Evolutionary conservation across 208 protist species (phyloP), one percentile per base, ranked within the genome.

Genomic region (Wallacemonas collosoma): DNA sequence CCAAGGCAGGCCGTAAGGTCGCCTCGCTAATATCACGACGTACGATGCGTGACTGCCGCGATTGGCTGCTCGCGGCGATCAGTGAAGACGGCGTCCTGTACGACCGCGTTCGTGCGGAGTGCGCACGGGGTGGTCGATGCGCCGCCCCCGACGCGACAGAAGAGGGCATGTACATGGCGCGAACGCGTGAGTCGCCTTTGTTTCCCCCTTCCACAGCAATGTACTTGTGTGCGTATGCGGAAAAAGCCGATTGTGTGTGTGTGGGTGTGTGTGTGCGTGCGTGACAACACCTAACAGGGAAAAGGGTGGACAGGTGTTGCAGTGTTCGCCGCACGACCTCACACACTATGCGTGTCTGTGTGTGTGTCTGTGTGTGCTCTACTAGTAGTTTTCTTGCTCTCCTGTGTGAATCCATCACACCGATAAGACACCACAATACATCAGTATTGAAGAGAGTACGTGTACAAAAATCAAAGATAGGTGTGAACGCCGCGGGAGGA

Each of bases 1-100:
- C 60, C 14, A 65, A 48, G 11, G 60, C 60, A 3, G 60, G 60
- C 40, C 43, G 60, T 1, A 65, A 26, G 3, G 60, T 65, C n/a
- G 60, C 38, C 15, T 65, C 60, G 39, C 15, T 8, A 53, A 65
- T 48, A 12, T 17, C 43, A n/a, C 60, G 14, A 11, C 60, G 60
- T 6, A 35, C 60, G 9, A 51, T 41, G 60, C 3, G 60, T 12
- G 45, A 50, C 45, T 12, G 45, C 45, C 0, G 8, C 45, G 45
- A 12, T 12, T 1, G 45, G 6, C 45, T 6, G 7, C 60, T 8
- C 14, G 41, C 60, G 8, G 60, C 3, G 41, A 41, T 39, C 41
- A 17, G 50, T 35, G n/a, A 15, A 38, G 43, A 3, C 14, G 5
- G 4, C 9, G 60, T 8, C 41, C 12, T 3, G 26, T 53, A 50